Evolutionary conservation across 495 filamentous ascomycete genomes (phyloP), one percentile per base, ranked within the genome.

Genomic region (Neurospora tetraspora): DNA sequence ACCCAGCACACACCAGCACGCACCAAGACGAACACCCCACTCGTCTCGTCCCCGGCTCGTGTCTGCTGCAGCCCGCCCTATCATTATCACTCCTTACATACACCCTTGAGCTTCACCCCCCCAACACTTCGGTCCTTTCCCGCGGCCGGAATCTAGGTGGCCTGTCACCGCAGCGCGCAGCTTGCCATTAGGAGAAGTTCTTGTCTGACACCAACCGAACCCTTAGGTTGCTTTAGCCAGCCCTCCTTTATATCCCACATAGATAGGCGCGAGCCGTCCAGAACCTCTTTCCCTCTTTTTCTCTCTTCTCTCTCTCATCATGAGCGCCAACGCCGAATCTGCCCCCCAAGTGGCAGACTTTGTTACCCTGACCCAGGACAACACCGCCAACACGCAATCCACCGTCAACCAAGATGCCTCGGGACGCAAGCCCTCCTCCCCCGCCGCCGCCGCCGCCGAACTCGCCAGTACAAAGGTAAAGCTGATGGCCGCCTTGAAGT

Each of bases 381-480:
- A 74, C 77, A 76, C 76, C 77, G 77, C 68, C 70, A 74, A 79
- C 76, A 77, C 81, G 61, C 78, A 82, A 74, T 78, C 81, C n/a
- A 75, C 82, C 39, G 45, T 74, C 39, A 59, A 76, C 76, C 84
- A 86, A 78, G 81, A 89, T 87, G 84, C 84, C 84, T 81, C 84
- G 85, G 82, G 86, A 88, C 80, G 82, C 83, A 82, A 88, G 82
- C 80, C 88, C 83, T 45, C 87, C 83, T 74, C 86, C 83, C 80
- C 88, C 88, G 72, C 92, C 92, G 69, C 92, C 91, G 81, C 88
- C 89, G 79, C 90, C 90, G 78, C 91, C 91, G 88, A 94, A 94
- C 91, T 96, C 93, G 84, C 93, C 93, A 83, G 89, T 94, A 90
- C 93, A 91, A 93, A 93, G 89, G 88, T 93, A 91, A 92, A 80